Evolutionary conservation across 129 eudicot species (phyloP), one percentile per base, ranked within the genome.

Genomic region (Arctium lappa): DNA sequence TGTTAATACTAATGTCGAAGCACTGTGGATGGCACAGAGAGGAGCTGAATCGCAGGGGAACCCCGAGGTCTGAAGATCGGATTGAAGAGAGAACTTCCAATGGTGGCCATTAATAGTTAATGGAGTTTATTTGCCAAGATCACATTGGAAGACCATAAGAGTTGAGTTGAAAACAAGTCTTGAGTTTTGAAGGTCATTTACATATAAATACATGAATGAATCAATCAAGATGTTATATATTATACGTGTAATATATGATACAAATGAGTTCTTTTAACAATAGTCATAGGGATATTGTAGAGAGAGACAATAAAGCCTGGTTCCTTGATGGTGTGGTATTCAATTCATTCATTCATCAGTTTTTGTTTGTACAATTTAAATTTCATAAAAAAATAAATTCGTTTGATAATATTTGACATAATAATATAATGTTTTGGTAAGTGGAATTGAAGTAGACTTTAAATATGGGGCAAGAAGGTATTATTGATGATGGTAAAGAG

Each of bases 401-500:
- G 15, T 46, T 46, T 46, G 36, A 33, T 33, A 33, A 33, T 33
- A 33, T 33, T 33, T 33, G 1, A 46, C 10, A 46, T 46, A 46
- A 46, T 12, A 75, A 48, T 29, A 69, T 56, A 68, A 76, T 79
- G 74, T 84, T 72, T 16, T 62, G 60, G 46, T 44, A 44, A 13
- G 53, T 8, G 9, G 4, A 8, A 44, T 8, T 44, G 6, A 4
- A 37, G 6, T 37, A 37, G 6, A 37, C 56, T 9, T 46, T 46
- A 46, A 10, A 46, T 46, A 46, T 46, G 90, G 42, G 90, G 89
- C 78, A 89, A 70, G 76, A 33, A 33, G 36, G 36, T 33, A 33
- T 93, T 80, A 72, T 79, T 85, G 89, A 79, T 89, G 97, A 68
- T 89, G 90, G 65, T 92, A 92, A 69, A 83, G 72, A 8, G 89